phyloP scores from a whole-genome alignment of 2,329 filamentous ascomycete genomes.

The Graphilbum sp. region DNA sequence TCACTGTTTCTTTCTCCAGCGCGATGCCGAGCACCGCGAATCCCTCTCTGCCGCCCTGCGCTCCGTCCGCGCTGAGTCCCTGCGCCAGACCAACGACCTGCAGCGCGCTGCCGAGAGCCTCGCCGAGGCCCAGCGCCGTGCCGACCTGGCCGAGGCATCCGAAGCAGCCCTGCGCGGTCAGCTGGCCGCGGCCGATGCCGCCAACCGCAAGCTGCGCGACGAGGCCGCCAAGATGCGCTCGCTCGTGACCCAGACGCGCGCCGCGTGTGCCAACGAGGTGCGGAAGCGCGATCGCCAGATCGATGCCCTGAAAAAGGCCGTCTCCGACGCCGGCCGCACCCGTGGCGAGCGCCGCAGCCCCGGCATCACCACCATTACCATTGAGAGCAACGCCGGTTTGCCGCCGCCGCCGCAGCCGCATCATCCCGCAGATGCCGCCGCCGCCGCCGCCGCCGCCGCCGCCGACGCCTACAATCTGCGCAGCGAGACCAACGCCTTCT shows the following conservation, averaged over 20 bases:
- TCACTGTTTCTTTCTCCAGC: too few species aligned
- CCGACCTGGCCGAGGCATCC: conserved; percentile 47
- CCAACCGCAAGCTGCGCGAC: conserved; percentile 63
- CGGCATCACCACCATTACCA: conserved; percentile 38
- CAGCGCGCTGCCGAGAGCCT: conserved; percentile 38
- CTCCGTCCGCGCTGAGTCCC: conserved; percentile 55
- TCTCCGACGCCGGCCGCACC: conserved; percentile 52
- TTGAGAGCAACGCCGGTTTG: conserved; percentile 18
- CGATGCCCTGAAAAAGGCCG: conserved; percentile 72
- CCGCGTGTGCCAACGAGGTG: conserved; percentile 78
- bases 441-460: conserved; percentile 18
- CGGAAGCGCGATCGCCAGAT: conserved; percentile 82
- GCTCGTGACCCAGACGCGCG: conserved; percentile 65
- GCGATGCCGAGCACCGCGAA: conserved; percentile 80
- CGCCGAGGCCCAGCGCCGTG: conserved; percentile 36
- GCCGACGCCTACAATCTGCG: conserved; percentile 49
- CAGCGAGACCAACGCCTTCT: conserved; percentile 78
- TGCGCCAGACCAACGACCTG: conserved; percentile 56
- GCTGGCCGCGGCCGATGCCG: conserved; percentile 56
- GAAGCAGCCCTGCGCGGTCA: conserved; percentile 54
- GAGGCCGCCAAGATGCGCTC: conserved; percentile 67
- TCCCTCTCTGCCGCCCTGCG: conserved; percentile 65
- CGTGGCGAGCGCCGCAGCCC: conserved; percentile 38
- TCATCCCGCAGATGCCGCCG: background rate
- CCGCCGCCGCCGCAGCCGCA: too few species aligned